Conservation (phyloP, 495 filamentous ascomycete genomes). For the Aspergillus bridgeri region DNA sequence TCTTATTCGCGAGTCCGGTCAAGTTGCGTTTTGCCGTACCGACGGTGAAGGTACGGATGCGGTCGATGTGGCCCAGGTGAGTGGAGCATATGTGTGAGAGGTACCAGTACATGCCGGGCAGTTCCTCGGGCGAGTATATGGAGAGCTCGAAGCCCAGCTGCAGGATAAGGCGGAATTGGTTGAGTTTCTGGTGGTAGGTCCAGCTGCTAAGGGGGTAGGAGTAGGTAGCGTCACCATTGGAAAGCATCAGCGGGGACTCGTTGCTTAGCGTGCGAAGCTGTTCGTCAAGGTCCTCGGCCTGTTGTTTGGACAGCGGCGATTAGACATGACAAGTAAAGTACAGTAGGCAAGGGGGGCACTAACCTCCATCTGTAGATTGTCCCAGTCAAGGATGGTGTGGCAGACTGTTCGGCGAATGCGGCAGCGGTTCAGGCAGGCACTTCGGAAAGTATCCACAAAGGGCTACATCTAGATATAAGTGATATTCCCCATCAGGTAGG, state of each 20-base stretch:
- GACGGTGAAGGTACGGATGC: conserved; percentile 62
- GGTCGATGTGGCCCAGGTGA: conserved; percentile 58
- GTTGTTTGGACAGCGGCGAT: not conserved
- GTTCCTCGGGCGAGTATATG: conserved; percentile 82
- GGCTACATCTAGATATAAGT: conserved; percentile 44
- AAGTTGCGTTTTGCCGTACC: conserved; percentile 32
- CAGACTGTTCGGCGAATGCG: conserved; percentile 79
- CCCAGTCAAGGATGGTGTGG: conserved; percentile 79
- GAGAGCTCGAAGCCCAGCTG: conserved; percentile 96
- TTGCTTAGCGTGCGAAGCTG: conserved; percentile 61
- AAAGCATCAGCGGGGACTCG: conserved; percentile 54
- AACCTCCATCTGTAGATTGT: conserved; percentile 76
- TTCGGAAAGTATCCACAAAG: conserved; percentile 77
- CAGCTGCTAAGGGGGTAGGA: conserved; percentile 79
- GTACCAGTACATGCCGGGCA: conserved; percentile 89
- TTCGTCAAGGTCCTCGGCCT: conserved; percentile 73
- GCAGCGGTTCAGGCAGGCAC: conserved; percentile 85
- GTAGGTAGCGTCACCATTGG: conserved; percentile 47
- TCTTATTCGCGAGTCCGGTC: conserved; percentile 23
- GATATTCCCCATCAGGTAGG: not conserved
- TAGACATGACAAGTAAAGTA: not conserved
- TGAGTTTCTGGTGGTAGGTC: conserved; percentile 84
- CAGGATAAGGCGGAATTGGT: conserved; percentile 80
- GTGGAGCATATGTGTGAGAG: conserved; percentile 47
- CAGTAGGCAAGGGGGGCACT: conserved; percentile 1